Base-by-base conservation (phyloP, 768 basidiomycete genomes). In the Auriculariales sp. region DNA sequence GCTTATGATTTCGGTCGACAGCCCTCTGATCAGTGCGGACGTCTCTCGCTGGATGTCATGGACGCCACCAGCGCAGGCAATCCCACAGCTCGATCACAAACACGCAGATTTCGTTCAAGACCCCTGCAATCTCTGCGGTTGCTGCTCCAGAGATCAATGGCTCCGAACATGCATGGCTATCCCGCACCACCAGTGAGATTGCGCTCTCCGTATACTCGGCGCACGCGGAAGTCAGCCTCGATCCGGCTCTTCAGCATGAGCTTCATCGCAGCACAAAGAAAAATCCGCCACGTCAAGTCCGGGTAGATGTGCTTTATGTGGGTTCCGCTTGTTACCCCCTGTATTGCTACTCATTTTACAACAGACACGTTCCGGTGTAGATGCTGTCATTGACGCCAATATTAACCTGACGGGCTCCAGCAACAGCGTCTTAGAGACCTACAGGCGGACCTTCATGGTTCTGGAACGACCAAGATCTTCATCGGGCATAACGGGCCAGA, bases 181-280 rank as follows among this genome's bases (percentile, higher is more conserved):
- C 60, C 31, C 60, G 73, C 28, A 71, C 69, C 46, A 70, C 73
- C 49, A 76, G 75, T 0, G 74, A 68, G 52, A 77, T 87, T 27
- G 65, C 71, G 1, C 58, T 87, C 49, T 73, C 77, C 1, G 73
- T 85, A 34, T 84, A 79, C 58, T 72, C 79, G 9, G 82, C 80
- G 1, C 71, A 78, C 32, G 73, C 86, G 12, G 71, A 73, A 42
- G 81, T 87, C 17, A 71, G 64, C 34, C 61, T 87, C 14, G 77
- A 78, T 53, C 72, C 75, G 62, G 84, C 81, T 58, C 66, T 83
- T 46, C 69, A 75, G 2, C 62, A 68, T 7, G 94, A 97, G 62
- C 68, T 98, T 29, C 74, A 84, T 52, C 72, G 94, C 52, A 87
- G 90, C 1, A 99, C 92, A 9, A 97, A 97, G 75, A 99, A 99